Base-by-base conservation (phyloP, 495 filamentous ascomycete species). In the Durotheca rogersii region DNA sequence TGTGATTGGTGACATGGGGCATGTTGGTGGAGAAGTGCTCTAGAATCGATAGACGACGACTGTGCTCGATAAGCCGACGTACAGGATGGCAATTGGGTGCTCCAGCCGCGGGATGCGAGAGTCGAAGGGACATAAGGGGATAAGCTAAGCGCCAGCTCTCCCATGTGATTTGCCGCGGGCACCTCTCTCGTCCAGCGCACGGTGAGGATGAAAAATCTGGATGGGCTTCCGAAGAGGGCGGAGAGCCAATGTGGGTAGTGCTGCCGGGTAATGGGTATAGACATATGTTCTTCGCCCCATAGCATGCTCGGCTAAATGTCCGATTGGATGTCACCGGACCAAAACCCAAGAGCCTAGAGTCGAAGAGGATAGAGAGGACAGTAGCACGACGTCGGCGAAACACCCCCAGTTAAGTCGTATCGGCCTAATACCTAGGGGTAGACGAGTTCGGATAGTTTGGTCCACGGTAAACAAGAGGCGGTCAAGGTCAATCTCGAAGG, bases 1-100 rank as follows among this genome's bases (percentile, higher is more conserved):
- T 31, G 11, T 16, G 11, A 66, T 63, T 63, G 60, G 62, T 11
- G 57, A 52, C 57, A 41, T 15, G 57, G 32, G 57, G 47, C 48
- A 6, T 23, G 31, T 21, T 40, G 40, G 50, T 60, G 56, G 55
- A 58, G 55, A 17, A 51, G 33, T 48, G 20, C 14, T 40, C 25
- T 16, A 36, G 45, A 32, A 33, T 47, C 20, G 40, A 53, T 20
- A 47, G 37, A 31, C 30, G 37, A 37, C 23, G 38, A 30, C 20
- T 31, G 33, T 41, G 44, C 56, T 45, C 41, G 43, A 51, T 59
- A 59, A 59, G 56, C 45, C 35, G 37, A 21, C 41, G 37, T 47
- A 23, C 32, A 31, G 32, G 37, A 47, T 51, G 36, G 25, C 47
- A 46, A 59, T 59, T 59, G 50, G 50, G 29, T 15, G 41, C 12